Percentiles rank a stretch among this genome's conserved stretches.
phyloP scores from a whole-genome alignment of 306 rosid species.

The Quercus mongolica region DNA sequence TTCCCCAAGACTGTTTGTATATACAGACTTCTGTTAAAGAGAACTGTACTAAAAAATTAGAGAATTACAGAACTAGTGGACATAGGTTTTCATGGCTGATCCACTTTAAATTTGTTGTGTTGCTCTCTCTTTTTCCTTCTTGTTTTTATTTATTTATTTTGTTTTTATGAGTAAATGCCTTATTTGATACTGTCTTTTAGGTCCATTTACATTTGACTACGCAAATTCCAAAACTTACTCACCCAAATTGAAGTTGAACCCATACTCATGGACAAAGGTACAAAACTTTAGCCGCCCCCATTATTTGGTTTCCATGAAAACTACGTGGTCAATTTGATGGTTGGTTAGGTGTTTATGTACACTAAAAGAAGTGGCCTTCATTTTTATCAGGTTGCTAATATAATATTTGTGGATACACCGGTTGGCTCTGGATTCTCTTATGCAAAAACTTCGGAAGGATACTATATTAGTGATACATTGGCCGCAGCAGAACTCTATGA shows the following conservation, averaged over 20 bases:
- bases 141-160: no score
- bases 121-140: background rate
- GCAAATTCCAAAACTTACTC: background rate
- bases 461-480: background rate
- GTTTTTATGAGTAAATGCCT: background rate
- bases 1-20: no score
- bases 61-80: no score
- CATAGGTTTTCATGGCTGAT: no score
- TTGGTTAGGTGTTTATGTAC: background rate
- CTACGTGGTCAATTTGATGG: background rate
- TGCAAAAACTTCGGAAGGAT: constrained; percentile 9
- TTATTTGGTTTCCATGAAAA: no score
- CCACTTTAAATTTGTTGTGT: background rate
- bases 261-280: constrained; percentile 26
- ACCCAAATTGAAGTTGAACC: constrained; percentile 18
- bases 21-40: no score
- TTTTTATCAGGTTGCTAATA: constrained; percentile 18
- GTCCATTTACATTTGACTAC: constrained; percentile 8
- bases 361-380: background rate
- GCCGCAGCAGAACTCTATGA: background rate
- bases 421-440: constrained; percentile 33
- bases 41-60: no score
- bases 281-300: background rate
- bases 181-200: background rate
- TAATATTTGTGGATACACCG: constrained; percentile 24